Conservation (phyloP, 257 asterid species). For the Forsythia viridissima region DNA sequence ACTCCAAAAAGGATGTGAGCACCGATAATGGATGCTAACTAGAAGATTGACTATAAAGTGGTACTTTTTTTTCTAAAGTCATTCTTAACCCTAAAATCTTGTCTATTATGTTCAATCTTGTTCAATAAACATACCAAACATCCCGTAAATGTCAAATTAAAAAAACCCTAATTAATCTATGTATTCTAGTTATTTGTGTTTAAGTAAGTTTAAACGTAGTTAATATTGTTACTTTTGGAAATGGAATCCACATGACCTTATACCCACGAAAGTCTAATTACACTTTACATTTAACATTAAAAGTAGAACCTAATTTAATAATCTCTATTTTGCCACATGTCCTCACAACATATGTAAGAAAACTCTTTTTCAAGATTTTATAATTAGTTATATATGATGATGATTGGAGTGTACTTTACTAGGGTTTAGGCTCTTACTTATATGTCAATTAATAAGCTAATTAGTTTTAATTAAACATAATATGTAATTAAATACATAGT, state of each 20-base stretch:
- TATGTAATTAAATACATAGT: background rate
- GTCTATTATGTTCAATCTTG: too few relatives aligned
- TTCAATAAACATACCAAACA: too few relatives aligned
- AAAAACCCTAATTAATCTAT: too few relatives aligned
- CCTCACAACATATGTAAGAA: background rate
- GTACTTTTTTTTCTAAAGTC: too few relatives aligned
- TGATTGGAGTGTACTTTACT: constrained; percentile 23
- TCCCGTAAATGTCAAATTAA: too few relatives aligned
- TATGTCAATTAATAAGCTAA: constrained; percentile 19
- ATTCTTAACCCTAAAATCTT: too few relatives aligned
- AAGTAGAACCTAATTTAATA: background rate
- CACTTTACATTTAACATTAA: constrained; percentile 7
- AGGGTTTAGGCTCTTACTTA: constrained; percentile 34
- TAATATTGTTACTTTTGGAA: background rate
- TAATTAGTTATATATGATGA: constrained; percentile 10
- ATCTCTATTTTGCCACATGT: constrained; percentile 24
- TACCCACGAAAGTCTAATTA: constrained; percentile 1
- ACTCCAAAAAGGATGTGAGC: too few relatives aligned
- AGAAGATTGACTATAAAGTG: background rate
- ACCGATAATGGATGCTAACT: background rate
- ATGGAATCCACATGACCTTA: constrained; percentile 1
- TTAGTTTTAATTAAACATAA: background rate
- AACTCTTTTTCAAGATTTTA: constrained; percentile 1
- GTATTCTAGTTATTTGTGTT: background rate
- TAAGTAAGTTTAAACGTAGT: background rate